These are phyloP conservation scores for Gilbertella persicaria DNA, from an alignment of 371 early-diverging fungal genomes.

Conservation along the genomic window DNA sequence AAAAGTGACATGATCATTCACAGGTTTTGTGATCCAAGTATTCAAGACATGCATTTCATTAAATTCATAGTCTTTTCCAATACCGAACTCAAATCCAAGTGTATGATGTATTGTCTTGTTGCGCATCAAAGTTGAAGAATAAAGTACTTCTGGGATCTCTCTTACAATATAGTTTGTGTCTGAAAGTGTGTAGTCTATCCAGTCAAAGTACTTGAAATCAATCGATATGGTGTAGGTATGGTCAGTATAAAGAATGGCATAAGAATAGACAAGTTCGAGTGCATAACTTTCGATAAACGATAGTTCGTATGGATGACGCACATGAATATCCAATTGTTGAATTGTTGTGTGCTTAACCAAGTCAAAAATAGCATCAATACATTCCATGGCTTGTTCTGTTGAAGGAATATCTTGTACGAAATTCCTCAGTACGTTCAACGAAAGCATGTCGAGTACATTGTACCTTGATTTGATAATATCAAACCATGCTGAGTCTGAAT, in stretches of 20 bases:
- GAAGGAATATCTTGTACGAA: not conserved
- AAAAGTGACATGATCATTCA: not conserved
- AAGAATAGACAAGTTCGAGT: not conserved
- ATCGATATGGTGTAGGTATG: not conserved
- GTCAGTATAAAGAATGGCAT: not conserved
- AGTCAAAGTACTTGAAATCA: not conserved
- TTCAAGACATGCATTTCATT: not conserved
- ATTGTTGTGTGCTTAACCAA: not conserved
- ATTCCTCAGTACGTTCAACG: not conserved
- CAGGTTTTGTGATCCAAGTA: not conserved
- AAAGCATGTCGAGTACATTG: not conserved
- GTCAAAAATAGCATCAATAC: not conserved
- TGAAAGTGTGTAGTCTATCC: not conserved
- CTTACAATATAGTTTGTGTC: not conserved
- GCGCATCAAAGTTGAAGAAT: not conserved
- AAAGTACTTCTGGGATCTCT: not conserved
- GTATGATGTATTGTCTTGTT: not conserved
- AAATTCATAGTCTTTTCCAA: not conserved
- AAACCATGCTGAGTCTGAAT: constrained; percentile 12
- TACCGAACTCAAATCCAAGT: not conserved
- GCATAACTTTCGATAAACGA: not conserved
- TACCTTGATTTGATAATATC: not conserved
- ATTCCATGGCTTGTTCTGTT: not conserved
- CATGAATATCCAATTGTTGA: not conserved
- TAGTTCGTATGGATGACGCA: not conserved